phyloP scores from a whole-genome alignment of 2,329 filamentous ascomycete species.

The Graphilbum ipis-grandicollis region DNA sequence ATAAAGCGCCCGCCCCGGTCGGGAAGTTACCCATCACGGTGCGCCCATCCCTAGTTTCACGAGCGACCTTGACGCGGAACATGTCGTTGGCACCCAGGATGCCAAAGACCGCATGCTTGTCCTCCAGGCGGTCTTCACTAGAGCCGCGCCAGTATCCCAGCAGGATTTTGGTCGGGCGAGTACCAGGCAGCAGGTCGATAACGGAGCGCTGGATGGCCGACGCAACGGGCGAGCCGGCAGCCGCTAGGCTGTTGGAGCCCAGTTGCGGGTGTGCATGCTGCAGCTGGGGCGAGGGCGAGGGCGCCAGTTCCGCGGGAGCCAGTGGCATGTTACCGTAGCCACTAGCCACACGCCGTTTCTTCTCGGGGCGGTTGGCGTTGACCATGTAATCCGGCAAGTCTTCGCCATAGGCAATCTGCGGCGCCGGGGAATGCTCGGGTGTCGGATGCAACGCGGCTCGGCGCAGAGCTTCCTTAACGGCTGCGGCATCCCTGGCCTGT shows the following conservation, averaged over 20 bases:
- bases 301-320: not conserved
- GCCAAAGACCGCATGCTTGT: conserved; percentile 46
- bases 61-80: conserved; percentile 45
- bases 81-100: conserved; percentile 46
- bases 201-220: conserved; percentile 8
- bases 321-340: not conserved
- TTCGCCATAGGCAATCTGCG: conserved; percentile 32
- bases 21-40: conserved; percentile 43
- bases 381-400: conserved; percentile 27
- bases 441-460: conserved; percentile 25
- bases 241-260: not conserved
- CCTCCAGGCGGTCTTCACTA: conserved; percentile 22
- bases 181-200: conserved; percentile 29
- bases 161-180: conserved; percentile 37
- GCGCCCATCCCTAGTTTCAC: conserved; percentile 42
- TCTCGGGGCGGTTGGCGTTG: conserved; percentile 14
- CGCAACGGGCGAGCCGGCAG: conserved; percentile 5
- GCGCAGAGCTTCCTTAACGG: conserved; percentile 28
- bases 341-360: conserved; percentile 28
- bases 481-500: conserved; percentile 20
- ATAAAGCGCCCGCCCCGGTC: conserved; percentile 38
- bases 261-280: conserved; percentile 1
- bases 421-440: conserved; percentile 22
- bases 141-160: conserved; percentile 44
- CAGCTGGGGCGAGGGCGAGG: conserved; percentile 1